Conservation (phyloP, 1,284 basidiomycete species). For the Rugosomyces carneus region DNA sequence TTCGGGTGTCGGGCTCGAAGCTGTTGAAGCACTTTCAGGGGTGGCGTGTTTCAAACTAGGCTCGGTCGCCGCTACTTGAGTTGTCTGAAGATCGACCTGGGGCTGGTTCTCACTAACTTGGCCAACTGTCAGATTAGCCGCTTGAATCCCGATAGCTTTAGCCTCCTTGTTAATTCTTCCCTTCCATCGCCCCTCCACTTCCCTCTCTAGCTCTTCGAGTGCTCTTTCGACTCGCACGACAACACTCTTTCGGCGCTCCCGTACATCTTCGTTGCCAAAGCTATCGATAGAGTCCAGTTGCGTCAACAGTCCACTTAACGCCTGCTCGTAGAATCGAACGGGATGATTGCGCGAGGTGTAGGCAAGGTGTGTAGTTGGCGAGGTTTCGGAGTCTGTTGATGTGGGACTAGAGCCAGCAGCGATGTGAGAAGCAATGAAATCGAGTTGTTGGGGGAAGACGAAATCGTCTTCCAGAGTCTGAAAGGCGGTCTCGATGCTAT, state of each 20-base stretch:
- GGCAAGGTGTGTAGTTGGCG: slow-evolving; percentile 28
- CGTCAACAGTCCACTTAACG: slow-evolving; percentile 43
- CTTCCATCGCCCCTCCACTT: slow-evolving; percentile 21
- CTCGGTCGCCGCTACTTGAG: background rate
- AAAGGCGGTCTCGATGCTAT: slow-evolving; percentile 33
- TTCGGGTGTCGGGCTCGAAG: background rate
- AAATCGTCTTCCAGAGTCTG: slow-evolving; percentile 32
- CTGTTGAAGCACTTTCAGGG: background rate
- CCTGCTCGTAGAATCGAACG: slow-evolving; percentile 53
- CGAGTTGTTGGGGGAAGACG: slow-evolving; percentile 35
- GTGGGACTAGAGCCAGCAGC: slow-evolving; percentile 7
- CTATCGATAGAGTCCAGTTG: slow-evolving; percentile 52
- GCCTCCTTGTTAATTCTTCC: slow-evolving; percentile 17
- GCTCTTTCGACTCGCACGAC: slow-evolving; percentile 48
- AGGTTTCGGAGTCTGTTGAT: slow-evolving; percentile 16
- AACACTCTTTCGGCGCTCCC: slow-evolving; percentile 43
- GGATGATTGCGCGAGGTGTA: slow-evolving; percentile 52
- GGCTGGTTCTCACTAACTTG: background rate
- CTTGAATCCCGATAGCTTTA: slow-evolving; percentile 13
- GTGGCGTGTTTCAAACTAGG: background rate
- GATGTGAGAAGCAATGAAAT: slow-evolving; percentile 28
- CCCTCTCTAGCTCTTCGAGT: slow-evolving; percentile 36
- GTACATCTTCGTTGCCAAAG: slow-evolving; percentile 45
- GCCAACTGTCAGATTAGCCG: background rate
- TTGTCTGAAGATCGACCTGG: background rate